These are phyloP conservation scores for Jaapia argillacea DNA, from an alignment of 768 basidiomycete species.

Conservation along the genomic window DNA sequence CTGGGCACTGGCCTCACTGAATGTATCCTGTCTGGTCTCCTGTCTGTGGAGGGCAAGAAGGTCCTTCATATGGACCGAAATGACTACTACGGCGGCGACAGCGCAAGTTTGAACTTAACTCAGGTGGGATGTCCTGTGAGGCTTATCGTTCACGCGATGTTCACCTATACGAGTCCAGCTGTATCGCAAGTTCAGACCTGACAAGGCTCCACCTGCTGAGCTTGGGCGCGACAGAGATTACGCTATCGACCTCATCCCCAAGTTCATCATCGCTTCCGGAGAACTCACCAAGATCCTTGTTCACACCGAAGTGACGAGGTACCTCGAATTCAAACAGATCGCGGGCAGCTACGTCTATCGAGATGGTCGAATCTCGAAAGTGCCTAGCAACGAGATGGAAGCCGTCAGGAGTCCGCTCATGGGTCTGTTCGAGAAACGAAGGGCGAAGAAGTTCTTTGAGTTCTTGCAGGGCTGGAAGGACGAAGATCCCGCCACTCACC, in stretches of 20 bases:
- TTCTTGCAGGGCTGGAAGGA: constrained; percentile 95
- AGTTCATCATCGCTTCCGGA: constrained; percentile 98
- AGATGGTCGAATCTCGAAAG: constrained; percentile 94
- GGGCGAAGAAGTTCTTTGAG: constrained; percentile 98
- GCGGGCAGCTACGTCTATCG: constrained; percentile 97
- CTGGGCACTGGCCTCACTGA: constrained; percentile 97
- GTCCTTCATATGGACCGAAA: constrained; percentile 98
- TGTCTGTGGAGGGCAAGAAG: constrained; percentile 99
- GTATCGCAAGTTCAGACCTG: constrained; percentile 87
- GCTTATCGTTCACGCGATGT: too few relatives aligned
- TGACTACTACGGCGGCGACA: constrained; percentile 98
- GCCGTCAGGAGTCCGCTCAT: constrained; percentile 91
- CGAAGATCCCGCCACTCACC: constrained; percentile 91
- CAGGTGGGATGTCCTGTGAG: constrained; percentile 46
- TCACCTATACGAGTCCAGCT: too few relatives aligned
- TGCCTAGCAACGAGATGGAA: constrained; percentile 96
- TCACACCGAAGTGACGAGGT: constrained; percentile 96
- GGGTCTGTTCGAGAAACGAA: constrained; percentile 98
- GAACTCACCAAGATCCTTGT: constrained; percentile 97
- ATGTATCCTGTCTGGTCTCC: constrained; percentile 93
- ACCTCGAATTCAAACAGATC: constrained; percentile 99
- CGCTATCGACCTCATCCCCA: constrained; percentile 94
- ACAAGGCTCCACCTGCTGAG: constrained; percentile 65
- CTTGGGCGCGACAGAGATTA: constrained; percentile 97
- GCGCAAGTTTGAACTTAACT: constrained; percentile 92